Evolutionary conservation across 768 basidiomycete genomes (phyloP), one percentile per base, ranked within the genome.

Genomic region (Amanita pseudoporphyria): DNA sequence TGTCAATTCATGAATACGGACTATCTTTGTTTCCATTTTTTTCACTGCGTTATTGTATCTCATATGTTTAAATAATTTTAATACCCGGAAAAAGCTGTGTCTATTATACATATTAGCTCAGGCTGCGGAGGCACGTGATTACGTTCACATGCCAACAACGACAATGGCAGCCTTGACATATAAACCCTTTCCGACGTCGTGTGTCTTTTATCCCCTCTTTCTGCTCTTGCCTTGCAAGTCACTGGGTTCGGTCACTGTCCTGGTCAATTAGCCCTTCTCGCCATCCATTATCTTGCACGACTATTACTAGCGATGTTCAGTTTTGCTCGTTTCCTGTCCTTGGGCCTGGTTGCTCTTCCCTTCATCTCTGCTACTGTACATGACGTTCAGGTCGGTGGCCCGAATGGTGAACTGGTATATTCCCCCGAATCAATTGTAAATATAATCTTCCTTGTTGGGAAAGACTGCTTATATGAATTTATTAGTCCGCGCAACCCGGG

Each of bases 341-440:
- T 77, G 57, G 71, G 67, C 65, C 68, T 79, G 64, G 69, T 65
- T 58, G 62, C 78, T 56, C 57, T 73, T 60, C 72, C 75, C 61
- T 65, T 74, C 57, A 74, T 69, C 60, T 65, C 69, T 57, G 75
- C 72, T 62, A 64, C 64, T 55, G 68, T 77, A 52, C 65, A 72
- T 57, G 71, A 81, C 62, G 58, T 84, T 54, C 67, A 74, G 62
- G 81, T 84, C 54, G 79, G 69, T 55, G 60, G 67, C 47, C 13
- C 39, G 12, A 65, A 58, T 54, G 73, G 72, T 36, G 55, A 57
- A 42, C 58, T 77, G 32, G 58, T 57, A 7, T 82, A 70, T 61
- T 61, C 60, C 31, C 81, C 79, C 5, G 71, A 76, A 52, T 71
- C 73, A n/a, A 71, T 81, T 52, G 78, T 79, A 56, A 43, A 73